A percentile compares a stretch with the other conserved stretches of the same genome.
Evolutionary conservation across 1,139 yeast species (phyloP).

Genomic region (Yamadazyma membranifaciens): DNA sequence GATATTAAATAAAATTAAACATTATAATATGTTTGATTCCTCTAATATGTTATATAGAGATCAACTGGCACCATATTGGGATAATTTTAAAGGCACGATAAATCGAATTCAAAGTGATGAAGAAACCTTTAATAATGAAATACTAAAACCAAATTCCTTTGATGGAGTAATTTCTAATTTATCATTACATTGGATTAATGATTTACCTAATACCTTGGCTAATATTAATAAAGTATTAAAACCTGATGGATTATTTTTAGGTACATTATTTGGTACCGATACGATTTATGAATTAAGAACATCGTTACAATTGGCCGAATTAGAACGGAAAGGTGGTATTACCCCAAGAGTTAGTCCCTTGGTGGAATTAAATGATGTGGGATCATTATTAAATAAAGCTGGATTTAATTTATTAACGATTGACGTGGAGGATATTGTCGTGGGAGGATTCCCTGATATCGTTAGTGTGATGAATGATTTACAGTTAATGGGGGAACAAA

Average conservation of each 20-base stretch:
- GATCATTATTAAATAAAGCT: conserved; percentile 68
- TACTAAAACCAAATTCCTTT: conserved; percentile 43
- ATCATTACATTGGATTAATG: conserved; percentile 84
- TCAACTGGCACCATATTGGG: conserved; percentile 29
- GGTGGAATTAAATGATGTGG: conserved; percentile 76
- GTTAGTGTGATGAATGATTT: conserved; percentile 67
- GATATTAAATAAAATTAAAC: conserved; percentile 52
- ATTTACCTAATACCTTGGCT: conserved; percentile 62
- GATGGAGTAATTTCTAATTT: conserved; percentile 77
- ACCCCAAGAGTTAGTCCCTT: conserved; percentile 81
- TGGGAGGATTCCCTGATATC: conserved; percentile 75
- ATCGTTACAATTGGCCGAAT: conserved; percentile 75
- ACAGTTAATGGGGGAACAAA: conserved; percentile 83
- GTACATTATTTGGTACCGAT: conserved; percentile 83
- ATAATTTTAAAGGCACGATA: conserved; percentile 39
- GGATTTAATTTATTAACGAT: conserved; percentile 79
- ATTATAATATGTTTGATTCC: conserved; percentile 68
- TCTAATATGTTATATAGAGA: conserved; percentile 58
- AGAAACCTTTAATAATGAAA: conserved; percentile 50
- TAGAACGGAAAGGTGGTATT: conserved; percentile 76
- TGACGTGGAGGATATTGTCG: conserved; percentile 81
- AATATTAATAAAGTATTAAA: conserved; percentile 61
- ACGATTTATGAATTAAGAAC: conserved; percentile 80
- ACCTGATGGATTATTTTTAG: conserved; percentile 84
- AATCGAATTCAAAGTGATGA: conserved; percentile 64